Conservation (phyloP, 73 alveolate genomes). For the Tetrahymena malaccensis region DNA sequence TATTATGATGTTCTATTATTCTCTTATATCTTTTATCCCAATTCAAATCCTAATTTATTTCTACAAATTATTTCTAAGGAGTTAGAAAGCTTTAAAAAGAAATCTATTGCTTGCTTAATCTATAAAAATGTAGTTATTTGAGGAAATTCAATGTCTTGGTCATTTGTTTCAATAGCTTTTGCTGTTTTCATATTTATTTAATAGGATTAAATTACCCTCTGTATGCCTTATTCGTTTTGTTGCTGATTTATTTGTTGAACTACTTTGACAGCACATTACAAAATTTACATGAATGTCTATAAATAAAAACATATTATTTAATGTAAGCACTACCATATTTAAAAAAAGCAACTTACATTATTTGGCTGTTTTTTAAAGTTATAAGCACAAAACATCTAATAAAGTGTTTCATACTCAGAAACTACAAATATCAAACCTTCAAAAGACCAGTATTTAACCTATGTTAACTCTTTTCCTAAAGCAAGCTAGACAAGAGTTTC, state of each 20-base stretch:
- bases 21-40: neutral
- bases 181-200: neutral
- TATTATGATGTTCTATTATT: neutral
- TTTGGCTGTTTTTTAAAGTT: neutral
- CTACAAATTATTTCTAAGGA: neutral
- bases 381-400: neutral
- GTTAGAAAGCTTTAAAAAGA: neutral
- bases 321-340: too few relatives aligned
- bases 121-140: neutral
- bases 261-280: neutral
- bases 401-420: neutral
- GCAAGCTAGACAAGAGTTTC: neutral
- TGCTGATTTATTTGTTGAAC: neutral
- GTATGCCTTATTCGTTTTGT: neutral
- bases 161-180: neutral
- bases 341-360: neutral
- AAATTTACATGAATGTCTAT: neutral
- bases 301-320: too few relatives aligned
- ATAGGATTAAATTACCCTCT: neutral
- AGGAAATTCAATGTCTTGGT: neutral
- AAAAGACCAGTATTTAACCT: neutral
- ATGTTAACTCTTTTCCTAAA: neutral
- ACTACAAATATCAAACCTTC: neutral
- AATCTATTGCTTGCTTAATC: neutral
- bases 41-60: neutral